These are phyloP conservation scores for Penicillium silybi DNA, from an alignment of 495 filamentous ascomycete species.

Conservation along the genomic window DNA sequence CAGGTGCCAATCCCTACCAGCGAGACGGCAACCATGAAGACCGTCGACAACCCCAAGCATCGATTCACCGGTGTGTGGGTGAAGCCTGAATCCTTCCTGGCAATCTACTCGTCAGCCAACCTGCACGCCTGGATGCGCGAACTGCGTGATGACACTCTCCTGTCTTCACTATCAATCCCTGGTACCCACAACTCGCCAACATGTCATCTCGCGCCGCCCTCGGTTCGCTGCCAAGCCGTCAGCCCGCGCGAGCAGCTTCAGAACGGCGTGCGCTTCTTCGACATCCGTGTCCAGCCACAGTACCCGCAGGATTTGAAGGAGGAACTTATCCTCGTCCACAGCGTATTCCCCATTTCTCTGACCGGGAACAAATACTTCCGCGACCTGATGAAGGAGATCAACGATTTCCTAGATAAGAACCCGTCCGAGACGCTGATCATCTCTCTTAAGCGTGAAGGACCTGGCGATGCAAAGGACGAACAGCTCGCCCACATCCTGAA, in stretches of 20 bases:
- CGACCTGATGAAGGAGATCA: conserved; percentile 61
- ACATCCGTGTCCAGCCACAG: conserved; percentile 73
- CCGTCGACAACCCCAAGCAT: conserved; percentile 50
- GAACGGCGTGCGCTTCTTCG: conserved; percentile 92
- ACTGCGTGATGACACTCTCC: conserved; percentile 60
- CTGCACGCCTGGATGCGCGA: conserved; percentile 78
- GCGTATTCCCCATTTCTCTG: conserved; percentile 72
- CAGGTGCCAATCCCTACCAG: conserved; percentile 55
- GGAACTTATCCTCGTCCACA: conserved; percentile 65
- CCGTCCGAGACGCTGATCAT: conserved; percentile 81
- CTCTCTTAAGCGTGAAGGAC: conserved; percentile 86
- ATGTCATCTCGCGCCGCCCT: conserved; percentile 75
- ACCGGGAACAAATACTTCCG: conserved; percentile 72
- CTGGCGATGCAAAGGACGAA: conserved; percentile 73
- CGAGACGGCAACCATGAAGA: conserved; percentile 53
- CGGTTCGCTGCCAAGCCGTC: conserved; percentile 89
- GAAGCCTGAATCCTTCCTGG: conserved; percentile 58
- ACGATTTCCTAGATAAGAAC: conserved; percentile 71
- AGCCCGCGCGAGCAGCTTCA: conserved; percentile 69
- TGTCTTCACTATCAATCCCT: conserved; percentile 84
- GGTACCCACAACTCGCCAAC: conserved; percentile 96
- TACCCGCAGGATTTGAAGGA: conserved; percentile 54
- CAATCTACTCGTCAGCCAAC: conserved; percentile 69
- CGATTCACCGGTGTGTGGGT: conserved; percentile 74
- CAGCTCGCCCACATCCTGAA: conserved; percentile 68